Percentiles rank a stretch among this genome's conserved stretches.
These are phyloP conservation scores for Rhypophila decipiens DNA, from an alignment of 495 filamentous ascomycete species.

Conservation along the genomic window DNA sequence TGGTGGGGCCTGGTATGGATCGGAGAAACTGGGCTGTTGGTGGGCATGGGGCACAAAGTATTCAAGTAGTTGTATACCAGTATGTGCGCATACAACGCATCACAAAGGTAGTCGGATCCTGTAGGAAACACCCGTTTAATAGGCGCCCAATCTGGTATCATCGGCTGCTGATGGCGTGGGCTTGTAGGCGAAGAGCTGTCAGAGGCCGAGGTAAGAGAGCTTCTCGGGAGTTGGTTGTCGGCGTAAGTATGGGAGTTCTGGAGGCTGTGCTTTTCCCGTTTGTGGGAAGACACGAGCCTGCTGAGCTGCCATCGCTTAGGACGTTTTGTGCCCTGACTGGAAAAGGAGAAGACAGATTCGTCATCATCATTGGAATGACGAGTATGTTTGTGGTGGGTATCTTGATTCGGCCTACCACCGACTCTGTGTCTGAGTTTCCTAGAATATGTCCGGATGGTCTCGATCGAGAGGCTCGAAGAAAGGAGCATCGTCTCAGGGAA, in stretches of 20 bases:
- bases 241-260: too few relatives aligned
- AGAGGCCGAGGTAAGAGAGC: too few relatives aligned
- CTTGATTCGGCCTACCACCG: neutral
- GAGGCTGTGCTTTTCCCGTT: conserved; percentile 10
- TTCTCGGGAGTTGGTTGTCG: too few relatives aligned
- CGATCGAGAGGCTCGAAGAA: conserved; percentile 37
- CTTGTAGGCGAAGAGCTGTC: too few relatives aligned
- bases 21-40: neutral
- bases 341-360: conserved; percentile 14
- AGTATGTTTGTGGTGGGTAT: neutral
- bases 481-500: conserved; percentile 44
- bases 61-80: conserved; percentile 57
- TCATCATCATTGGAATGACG: conserved; percentile 12
- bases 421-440: conserved; percentile 29
- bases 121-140: conserved; percentile 55
- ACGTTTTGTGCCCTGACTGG: neutral
- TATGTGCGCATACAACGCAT: conserved; percentile 58
- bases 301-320: conserved; percentile 19
- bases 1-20: neutral
- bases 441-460: conserved; percentile 41
- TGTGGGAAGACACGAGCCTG: conserved; percentile 11
- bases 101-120: conserved; percentile 48
- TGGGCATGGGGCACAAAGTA: conserved; percentile 28
- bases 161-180: conserved; percentile 2
- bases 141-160: conserved; percentile 34